Evolutionary conservation across 164 flowering plant genomes (phyloP).

Genomic region (Annona squamosa): DNA sequence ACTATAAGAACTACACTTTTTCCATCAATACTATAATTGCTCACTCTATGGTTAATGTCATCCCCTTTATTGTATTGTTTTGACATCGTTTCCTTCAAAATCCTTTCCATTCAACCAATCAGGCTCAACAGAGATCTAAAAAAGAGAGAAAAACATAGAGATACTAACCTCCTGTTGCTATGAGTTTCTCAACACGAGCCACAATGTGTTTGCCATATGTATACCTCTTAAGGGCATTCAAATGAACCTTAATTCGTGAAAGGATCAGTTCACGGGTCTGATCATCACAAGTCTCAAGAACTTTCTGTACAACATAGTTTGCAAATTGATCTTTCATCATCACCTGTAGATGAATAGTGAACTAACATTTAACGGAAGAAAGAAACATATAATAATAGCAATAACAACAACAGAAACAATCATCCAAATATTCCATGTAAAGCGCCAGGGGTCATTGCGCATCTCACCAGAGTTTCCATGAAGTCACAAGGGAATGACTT

Average conservation of each 20-base stretch:
- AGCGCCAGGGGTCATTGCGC: background rate
- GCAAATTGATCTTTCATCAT: constrained; percentile 97
- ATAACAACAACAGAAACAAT: background rate
- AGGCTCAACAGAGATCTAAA: background rate
- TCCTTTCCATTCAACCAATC: background rate
- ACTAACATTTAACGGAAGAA: background rate
- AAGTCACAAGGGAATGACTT: background rate
- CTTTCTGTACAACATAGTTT: constrained; percentile 87
- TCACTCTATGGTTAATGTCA: background rate
- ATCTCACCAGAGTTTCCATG: background rate
- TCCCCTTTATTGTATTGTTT: background rate
- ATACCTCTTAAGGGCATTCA: constrained; percentile 63
- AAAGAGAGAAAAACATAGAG: background rate
- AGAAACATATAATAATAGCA: background rate
- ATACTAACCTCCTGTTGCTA: constrained; percentile 63
- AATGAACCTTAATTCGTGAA: constrained; percentile 74
- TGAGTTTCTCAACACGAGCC: constrained; percentile 81
- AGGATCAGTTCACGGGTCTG: constrained; percentile 60
- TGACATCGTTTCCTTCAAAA: background rate
- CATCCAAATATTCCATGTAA: background rate
- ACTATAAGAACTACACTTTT: background rate
- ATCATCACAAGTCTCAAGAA: constrained; percentile 75
- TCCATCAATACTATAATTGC: background rate
- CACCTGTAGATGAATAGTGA: constrained; percentile 36
- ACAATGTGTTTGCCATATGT: constrained; percentile 89